Conservation (phyloP, 2,329 filamentous ascomycete species). For the Diplocarpon mali region DNA sequence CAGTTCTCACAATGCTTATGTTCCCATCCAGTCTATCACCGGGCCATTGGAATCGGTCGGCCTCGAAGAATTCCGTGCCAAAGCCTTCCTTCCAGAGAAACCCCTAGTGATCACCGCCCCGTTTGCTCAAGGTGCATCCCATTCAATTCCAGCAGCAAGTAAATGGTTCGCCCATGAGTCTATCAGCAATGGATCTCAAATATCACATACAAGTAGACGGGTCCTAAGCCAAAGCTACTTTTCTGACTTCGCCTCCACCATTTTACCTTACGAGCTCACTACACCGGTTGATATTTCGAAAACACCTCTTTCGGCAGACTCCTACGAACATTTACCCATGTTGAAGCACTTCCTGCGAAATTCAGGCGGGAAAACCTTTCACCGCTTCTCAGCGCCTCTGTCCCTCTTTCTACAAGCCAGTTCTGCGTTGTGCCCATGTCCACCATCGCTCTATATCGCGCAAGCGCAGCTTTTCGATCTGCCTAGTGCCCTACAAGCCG, state of each 20-base stretch:
- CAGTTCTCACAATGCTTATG: slow-evolving; percentile 1
- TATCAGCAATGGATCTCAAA: background rate
- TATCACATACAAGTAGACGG: background rate
- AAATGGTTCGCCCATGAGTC: slow-evolving; percentile 44
- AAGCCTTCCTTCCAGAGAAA: slow-evolving; percentile 39
- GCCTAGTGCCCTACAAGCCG: slow-evolving; percentile 47
- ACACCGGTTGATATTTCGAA: background rate
- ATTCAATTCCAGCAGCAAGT: slow-evolving; percentile 37
- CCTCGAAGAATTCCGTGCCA: slow-evolving; percentile 38
- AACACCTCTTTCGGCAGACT: background rate
- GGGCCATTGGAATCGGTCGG: slow-evolving; percentile 15
- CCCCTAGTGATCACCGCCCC: slow-evolving; percentile 39
- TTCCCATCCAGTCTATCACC: slow-evolving; percentile 8
- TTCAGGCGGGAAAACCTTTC: slow-evolving; percentile 28
- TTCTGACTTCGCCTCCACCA: slow-evolving; percentile 32
- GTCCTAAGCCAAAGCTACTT: slow-evolving; percentile 26
- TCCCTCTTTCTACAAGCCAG: slow-evolving; percentile 19
- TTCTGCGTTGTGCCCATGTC: background rate
- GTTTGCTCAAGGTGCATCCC: slow-evolving; percentile 16
- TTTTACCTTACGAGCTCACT: slow-evolving; percentile 47
- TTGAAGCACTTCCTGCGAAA: slow-evolving; percentile 2
- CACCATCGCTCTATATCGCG: slow-evolving; percentile 63
- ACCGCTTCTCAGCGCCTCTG: slow-evolving; percentile 34
- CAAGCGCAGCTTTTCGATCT: slow-evolving; percentile 65
- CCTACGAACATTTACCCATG: background rate